Evolutionary conservation across 352 stramenopile genomes (phyloP).

Genomic region (Globisporangium paddicum): DNA sequence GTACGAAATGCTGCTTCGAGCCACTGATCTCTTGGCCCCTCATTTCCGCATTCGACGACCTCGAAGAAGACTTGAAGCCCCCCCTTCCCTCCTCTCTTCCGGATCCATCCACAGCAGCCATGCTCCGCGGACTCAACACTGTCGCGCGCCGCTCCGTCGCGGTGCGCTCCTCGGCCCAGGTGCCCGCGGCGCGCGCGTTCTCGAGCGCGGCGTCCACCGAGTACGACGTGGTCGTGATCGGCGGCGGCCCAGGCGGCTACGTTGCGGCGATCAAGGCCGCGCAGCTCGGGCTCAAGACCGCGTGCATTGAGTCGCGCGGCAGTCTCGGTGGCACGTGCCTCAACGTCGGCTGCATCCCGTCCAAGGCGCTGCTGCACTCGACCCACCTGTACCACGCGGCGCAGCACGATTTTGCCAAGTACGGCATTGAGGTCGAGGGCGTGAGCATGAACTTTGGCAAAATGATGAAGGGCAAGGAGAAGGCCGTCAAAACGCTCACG

Average conservation of each 20-base stretch:
- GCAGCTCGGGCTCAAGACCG: slow-evolving; percentile 98
- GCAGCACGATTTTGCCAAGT: slow-evolving; percentile 94
- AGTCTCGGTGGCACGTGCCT: slow-evolving; percentile 96
- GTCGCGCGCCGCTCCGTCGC: slow-evolving; percentile 33
- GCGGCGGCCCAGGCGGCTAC: slow-evolving; percentile 97
- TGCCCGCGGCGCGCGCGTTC: slow-evolving; percentile 36
- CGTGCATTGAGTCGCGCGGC: slow-evolving; percentile 96
- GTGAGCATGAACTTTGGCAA: slow-evolving; percentile 94
- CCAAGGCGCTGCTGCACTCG: slow-evolving; percentile 96
- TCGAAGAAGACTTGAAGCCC: slow-evolving; percentile 2
- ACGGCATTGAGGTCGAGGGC: slow-evolving; percentile 91
- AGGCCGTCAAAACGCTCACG: slow-evolving; percentile 94
- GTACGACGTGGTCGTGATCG: slow-evolving; percentile 89
- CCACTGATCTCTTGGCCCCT: slow-evolving; percentile 10
- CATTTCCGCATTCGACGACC: slow-evolving; percentile 10
- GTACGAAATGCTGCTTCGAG: slow-evolving; percentile 12
- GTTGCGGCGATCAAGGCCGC: slow-evolving; percentile 98
- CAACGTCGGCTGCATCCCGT: slow-evolving; percentile 99
- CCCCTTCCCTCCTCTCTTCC: not conserved
- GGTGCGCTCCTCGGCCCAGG: slow-evolving; percentile 15
- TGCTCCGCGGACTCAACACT: slow-evolving; percentile 31
- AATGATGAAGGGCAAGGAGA: slow-evolving; percentile 96
- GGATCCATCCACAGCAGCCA: slow-evolving; percentile 6
- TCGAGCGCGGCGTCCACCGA: slow-evolving; percentile 38
- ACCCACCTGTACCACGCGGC: slow-evolving; percentile 96